phyloP scores from a whole-genome alignment of 2,329 filamentous ascomycete species.

The Lachnellula arida region DNA sequence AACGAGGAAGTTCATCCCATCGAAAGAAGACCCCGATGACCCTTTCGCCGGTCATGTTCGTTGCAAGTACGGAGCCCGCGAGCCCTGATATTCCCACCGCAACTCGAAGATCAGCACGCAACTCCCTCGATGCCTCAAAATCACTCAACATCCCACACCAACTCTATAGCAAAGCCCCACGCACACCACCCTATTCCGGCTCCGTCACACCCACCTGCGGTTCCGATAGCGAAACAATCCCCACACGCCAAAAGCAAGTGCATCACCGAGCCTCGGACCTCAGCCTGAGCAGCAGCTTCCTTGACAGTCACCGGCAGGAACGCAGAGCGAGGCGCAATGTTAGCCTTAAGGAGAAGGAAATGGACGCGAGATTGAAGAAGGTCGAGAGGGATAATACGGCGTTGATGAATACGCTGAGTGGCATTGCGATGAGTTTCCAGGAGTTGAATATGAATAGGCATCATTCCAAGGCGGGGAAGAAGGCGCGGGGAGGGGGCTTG shows the following conservation, averaged over 20 bases:
- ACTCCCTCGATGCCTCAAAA: background rate
- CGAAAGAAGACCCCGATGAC: background rate
- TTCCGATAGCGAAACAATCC: slow-evolving; percentile 1
- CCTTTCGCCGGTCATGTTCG: slow-evolving; percentile 13
- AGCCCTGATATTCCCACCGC: background rate
- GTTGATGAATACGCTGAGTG: slow-evolving; percentile 18
- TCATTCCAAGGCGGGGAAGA: background rate
- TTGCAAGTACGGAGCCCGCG: slow-evolving; percentile 5
- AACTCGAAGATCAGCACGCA: background rate
- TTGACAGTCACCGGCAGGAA: slow-evolving; percentile 11
- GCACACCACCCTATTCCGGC: slow-evolving; percentile 3
- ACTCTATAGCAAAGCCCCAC: background rate
- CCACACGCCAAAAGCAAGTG: background rate
- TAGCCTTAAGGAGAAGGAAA: slow-evolving; percentile 16
- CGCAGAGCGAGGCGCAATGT: slow-evolving; percentile 12
- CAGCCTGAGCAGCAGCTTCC: background rate
- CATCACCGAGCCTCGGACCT: background rate
- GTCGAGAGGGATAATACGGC: slow-evolving; percentile 26
- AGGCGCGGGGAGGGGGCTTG: background rate
- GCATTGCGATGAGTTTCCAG: slow-evolving; percentile 18
- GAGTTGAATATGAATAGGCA: slow-evolving; percentile 12
- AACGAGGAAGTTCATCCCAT: background rate
- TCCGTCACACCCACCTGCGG: background rate
- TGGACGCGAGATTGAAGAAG: slow-evolving; percentile 19
- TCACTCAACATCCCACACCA: background rate